phyloP scores from a whole-genome alignment of 805 yeast genomes.

The Debaryomyces hansenii region DNA sequence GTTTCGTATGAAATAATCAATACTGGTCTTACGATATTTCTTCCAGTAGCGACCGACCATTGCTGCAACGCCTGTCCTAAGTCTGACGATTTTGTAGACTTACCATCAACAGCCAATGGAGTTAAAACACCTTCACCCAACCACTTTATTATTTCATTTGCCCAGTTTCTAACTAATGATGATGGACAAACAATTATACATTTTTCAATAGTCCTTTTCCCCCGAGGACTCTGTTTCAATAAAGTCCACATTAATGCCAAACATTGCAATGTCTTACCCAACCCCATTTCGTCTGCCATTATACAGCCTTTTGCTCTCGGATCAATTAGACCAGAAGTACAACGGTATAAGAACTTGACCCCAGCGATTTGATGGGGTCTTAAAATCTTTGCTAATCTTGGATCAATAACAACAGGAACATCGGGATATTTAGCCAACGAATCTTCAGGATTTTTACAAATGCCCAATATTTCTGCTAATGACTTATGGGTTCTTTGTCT shows the following conservation, averaged over 20 bases:
- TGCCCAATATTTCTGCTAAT: slow-evolving; percentile 78
- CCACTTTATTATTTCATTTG: slow-evolving; percentile 94
- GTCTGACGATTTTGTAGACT: slow-evolving; percentile 68
- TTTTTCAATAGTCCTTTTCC: slow-evolving; percentile 79
- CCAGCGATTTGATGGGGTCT: slow-evolving; percentile 98
- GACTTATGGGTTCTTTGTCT: slow-evolving; percentile 58
- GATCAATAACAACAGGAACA: slow-evolving; percentile 96
- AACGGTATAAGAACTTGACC: slow-evolving; percentile 83
- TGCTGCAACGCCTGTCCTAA: slow-evolving; percentile 65
- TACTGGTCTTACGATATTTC: slow-evolving; percentile 90
- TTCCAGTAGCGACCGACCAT: slow-evolving; percentile 88
- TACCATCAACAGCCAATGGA: slow-evolving; percentile 92
- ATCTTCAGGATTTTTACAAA: slow-evolving; percentile 52
- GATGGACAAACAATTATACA: slow-evolving; percentile 95
- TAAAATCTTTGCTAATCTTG: slow-evolving; percentile 74
- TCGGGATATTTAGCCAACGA: slow-evolving; percentile 60
- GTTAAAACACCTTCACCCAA: slow-evolving; percentile 87
- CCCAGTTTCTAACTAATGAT: slow-evolving; percentile 93
- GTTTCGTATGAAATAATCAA: slow-evolving; percentile 94
- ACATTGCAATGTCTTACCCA: slow-evolving; percentile 90
- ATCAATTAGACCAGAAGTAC: slow-evolving; percentile 85
- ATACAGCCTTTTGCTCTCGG: slow-evolving; percentile 90
- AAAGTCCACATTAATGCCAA: slow-evolving; percentile 90
- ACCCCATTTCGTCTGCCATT: slow-evolving; percentile 98
- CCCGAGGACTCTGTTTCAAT: slow-evolving; percentile 83